These are phyloP conservation scores for Dunaliella primolecta DNA, from an alignment of 139 green algal species.

Conservation along the genomic window DNA sequence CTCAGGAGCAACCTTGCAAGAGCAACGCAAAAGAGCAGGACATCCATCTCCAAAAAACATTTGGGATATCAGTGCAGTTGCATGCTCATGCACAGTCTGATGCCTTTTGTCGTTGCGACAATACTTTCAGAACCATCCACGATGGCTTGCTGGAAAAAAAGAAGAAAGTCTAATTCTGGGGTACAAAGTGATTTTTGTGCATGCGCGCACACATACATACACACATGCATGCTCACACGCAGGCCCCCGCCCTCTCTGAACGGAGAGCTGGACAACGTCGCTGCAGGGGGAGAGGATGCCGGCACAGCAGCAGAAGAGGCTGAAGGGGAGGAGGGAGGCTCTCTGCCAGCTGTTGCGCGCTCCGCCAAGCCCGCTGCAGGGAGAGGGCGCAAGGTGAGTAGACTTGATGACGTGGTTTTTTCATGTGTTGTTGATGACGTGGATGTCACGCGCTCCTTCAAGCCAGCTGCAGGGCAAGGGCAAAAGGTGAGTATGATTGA, in stretches of 20 bases:
- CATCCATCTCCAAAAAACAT: too few species aligned
- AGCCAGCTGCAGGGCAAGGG: too few species aligned
- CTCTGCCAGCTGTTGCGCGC: background rate
- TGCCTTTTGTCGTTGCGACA: too few species aligned
- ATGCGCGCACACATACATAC: background rate
- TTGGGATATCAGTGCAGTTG: too few species aligned
- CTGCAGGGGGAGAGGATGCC: background rate
- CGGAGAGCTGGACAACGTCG: background rate
- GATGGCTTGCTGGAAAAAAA: background rate
- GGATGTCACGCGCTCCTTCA: too few species aligned
- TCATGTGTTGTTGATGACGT: too few species aligned
- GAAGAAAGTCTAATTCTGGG: background rate
- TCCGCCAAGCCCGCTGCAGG: background rate
- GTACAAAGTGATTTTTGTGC: background rate
- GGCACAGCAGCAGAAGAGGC: background rate
- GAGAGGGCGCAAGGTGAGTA: background rate
- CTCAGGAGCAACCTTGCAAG: too few species aligned
- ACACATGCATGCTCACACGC: background rate
- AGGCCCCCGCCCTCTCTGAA: background rate
- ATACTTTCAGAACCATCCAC: background rate
- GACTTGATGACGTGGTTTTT: background rate
- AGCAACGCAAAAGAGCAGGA: too few species aligned
- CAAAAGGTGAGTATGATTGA: background rate
- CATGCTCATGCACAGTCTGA: too few species aligned
- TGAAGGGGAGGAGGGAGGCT: background rate